phyloP scores from a whole-genome alignment of 108 stramenopile genomes.

The Nitzschia sp. region DNA sequence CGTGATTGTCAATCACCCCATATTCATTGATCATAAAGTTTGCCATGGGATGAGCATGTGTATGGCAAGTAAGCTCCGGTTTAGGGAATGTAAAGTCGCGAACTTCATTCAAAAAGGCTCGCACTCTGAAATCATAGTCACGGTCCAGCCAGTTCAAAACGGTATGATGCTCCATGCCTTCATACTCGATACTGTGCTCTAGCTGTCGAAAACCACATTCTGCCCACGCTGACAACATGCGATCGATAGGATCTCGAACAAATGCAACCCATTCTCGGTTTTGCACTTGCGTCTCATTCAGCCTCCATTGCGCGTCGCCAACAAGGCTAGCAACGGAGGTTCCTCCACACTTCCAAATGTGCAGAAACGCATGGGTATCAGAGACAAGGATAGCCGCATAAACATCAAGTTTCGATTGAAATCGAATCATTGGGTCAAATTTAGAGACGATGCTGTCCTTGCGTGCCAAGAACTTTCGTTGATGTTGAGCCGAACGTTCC shows the following conservation, averaged over 20 bases:
- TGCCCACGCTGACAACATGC: slow-evolving; percentile 21
- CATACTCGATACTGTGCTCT: neutral
- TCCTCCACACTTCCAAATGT: slow-evolving; percentile 37
- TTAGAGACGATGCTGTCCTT: neutral
- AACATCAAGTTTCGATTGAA: neutral
- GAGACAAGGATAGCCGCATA: slow-evolving; percentile 15
- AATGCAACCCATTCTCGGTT: slow-evolving; percentile 17
- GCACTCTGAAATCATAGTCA: slow-evolving; percentile 19
- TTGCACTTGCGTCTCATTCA: slow-evolving; percentile 12
- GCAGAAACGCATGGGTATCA: slow-evolving; percentile 23
- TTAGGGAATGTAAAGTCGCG: neutral
- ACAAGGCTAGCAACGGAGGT: slow-evolving; percentile 14
- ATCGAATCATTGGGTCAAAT: neutral
- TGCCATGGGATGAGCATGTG: slow-evolving; percentile 37
- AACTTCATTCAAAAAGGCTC: slow-evolving; percentile 5
- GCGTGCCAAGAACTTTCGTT: slow-evolving; percentile 3
- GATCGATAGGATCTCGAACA: slow-evolving; percentile 38
- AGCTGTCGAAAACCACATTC: slow-evolving; percentile 26
- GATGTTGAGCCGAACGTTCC: neutral
- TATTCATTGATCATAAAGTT: slow-evolving; percentile 25
- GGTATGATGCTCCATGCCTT: slow-evolving; percentile 1
- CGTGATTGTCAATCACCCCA: slow-evolving; percentile 15
- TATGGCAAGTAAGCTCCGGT: slow-evolving; percentile 13
- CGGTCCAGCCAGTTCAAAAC: slow-evolving; percentile 13
- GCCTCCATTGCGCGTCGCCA: neutral